These are phyloP conservation scores for Diaporthe ampelina DNA, from an alignment of 2,329 filamentous ascomycete genomes.

Conservation along the genomic window DNA sequence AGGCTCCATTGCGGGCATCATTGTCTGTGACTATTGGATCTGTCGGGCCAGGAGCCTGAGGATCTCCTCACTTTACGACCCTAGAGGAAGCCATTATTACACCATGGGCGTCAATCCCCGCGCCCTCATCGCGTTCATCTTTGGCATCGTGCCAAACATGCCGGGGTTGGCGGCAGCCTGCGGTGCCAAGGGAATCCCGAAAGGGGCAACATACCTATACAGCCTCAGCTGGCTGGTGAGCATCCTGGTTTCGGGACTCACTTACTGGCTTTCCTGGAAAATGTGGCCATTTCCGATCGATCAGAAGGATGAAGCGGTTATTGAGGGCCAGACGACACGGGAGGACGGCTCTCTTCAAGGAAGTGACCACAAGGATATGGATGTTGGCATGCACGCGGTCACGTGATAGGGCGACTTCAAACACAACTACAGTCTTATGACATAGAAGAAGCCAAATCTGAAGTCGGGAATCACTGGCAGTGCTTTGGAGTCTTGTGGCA, in stretches of 20 bases:
- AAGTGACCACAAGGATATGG: not conserved
- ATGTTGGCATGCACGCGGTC: not conserved
- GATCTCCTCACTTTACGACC: slow-evolving; percentile 57
- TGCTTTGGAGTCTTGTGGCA: not conserved
- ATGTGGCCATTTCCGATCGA: slow-evolving; percentile 21
- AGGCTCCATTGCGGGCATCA: slow-evolving; percentile 55
- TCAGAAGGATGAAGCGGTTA: not conserved
- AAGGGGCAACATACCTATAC: slow-evolving; percentile 48
- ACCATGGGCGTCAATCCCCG: slow-evolving; percentile 47
- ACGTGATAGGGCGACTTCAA: not conserved
- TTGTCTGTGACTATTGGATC: slow-evolving; percentile 57
- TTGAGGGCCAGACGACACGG: slow-evolving; percentile 2
- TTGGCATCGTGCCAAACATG: slow-evolving; percentile 49
- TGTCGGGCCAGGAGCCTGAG: slow-evolving; percentile 53
- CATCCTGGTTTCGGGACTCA: slow-evolving; percentile 43
- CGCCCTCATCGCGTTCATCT: slow-evolving; percentile 45
- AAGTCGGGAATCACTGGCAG: not conserved
- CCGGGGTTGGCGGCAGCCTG: slow-evolving; percentile 49
- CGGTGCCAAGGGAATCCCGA: slow-evolving; percentile 45
- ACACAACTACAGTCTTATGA: not conserved
- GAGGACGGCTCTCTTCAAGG: not conserved
- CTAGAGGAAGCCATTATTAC: slow-evolving; percentile 56
- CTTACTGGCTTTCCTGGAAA: slow-evolving; percentile 32
- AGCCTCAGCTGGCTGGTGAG: slow-evolving; percentile 50
- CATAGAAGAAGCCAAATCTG: not conserved